Conservation (phyloP, 2,329 filamentous ascomycete species). For the Raffaelea albimanens region DNA sequence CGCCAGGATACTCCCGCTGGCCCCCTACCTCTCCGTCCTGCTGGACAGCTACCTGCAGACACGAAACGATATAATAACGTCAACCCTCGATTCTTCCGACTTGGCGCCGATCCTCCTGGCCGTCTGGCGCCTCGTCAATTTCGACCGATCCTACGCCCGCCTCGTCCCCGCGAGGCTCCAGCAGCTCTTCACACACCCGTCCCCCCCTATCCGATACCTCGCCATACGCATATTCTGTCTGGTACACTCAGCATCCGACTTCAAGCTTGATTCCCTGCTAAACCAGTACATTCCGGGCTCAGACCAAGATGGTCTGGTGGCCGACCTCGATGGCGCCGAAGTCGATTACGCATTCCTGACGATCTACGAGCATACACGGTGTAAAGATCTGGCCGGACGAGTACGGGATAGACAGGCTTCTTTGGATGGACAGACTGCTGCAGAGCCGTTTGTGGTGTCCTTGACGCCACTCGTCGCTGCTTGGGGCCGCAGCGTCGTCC, state of each 20-base stretch:
- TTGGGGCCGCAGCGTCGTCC: constrained; percentile 59
- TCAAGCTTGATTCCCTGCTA: constrained; percentile 64
- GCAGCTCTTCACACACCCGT: constrained; percentile 52
- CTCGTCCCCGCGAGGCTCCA: constrained; percentile 58
- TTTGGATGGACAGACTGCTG: too few relatives aligned
- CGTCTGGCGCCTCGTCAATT: constrained; percentile 69
- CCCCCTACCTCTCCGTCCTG: constrained; percentile 68
- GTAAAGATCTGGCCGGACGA: constrained; percentile 33
- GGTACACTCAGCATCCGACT: constrained; percentile 70
- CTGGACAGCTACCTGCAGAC: constrained; percentile 39
- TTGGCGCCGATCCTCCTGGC: constrained; percentile 48
- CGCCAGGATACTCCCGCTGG: constrained; percentile 71
- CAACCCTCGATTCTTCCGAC: constrained; percentile 8
- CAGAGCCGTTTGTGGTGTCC: constrained; percentile 18
- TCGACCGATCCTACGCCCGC: constrained; percentile 60
- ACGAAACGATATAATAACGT: too few relatives aligned
- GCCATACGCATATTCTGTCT: constrained; percentile 73
- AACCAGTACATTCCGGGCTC: constrained; percentile 47
- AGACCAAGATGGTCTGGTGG: constrained; percentile 49
- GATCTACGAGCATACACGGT: constrained; percentile 46
- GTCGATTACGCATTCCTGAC: constrained; percentile 72
- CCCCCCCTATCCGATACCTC: constrained; percentile 62
- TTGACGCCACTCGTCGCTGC: constrained; percentile 54
- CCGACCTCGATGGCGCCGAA: constrained; percentile 62
- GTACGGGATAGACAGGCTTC: too few relatives aligned